These are phyloP conservation scores for Phlyctochytrium planicorne DNA, from an alignment of 192 early-diverging fungal genomes.

Conservation along the genomic window DNA sequence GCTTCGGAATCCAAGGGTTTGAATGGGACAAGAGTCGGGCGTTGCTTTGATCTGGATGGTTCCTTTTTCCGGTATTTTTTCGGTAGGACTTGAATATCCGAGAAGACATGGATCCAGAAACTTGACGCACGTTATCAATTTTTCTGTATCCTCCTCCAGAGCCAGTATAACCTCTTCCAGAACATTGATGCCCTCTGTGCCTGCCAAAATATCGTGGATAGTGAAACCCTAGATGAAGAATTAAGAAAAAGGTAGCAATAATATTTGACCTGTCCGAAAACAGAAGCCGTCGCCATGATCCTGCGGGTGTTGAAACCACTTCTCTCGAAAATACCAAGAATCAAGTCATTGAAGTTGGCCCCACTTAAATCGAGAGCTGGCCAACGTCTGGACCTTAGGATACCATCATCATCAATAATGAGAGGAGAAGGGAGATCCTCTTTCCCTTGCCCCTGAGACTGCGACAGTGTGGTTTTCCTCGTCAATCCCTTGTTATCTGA, in stretches of 20 bases:
- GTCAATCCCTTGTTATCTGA: too few relatives aligned
- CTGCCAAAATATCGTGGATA: background rate
- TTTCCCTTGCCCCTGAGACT: background rate
- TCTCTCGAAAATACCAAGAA: background rate
- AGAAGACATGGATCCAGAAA: too few relatives aligned
- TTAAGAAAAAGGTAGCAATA: background rate
- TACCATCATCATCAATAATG: slow-evolving; percentile 3
- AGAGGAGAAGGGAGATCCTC: background rate
- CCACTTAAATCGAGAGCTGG: slow-evolving; percentile 3
- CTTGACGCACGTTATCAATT: too few relatives aligned
- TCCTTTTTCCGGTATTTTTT: too few relatives aligned
- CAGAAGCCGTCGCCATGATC: background rate
- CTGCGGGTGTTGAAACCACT: background rate
- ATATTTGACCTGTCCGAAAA: background rate
- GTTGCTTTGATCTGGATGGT: too few relatives aligned
- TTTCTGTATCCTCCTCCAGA: background rate
- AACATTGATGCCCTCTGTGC: background rate
- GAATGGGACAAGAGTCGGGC: too few relatives aligned
- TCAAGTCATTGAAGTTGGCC: background rate
- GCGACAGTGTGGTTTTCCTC: background rate
- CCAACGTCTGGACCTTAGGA: slow-evolving; percentile 1
- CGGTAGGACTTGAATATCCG: too few relatives aligned
- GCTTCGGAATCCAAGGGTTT: background rate
- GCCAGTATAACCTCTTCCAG: background rate
- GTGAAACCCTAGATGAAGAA: background rate